Percentiles rank a stretch among this genome's conserved stretches.
Conservation (phyloP, 106 monocot genomes). For the Iris macrosiphon region DNA sequence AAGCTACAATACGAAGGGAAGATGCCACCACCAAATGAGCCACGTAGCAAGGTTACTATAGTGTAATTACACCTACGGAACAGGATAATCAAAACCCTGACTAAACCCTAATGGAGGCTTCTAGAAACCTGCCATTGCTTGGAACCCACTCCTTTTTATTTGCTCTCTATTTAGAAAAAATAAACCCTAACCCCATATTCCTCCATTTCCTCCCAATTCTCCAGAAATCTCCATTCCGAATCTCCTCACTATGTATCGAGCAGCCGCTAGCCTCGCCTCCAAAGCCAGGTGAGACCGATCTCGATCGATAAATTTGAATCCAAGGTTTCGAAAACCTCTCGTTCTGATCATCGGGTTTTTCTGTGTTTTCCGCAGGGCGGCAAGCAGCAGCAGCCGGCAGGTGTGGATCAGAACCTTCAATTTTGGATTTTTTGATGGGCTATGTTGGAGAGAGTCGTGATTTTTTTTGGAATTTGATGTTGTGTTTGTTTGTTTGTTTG, state of each 20-base stretch:
- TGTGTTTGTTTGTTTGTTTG: too few relatives aligned
- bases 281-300: conserved; percentile 19
- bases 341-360: background rate
- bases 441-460: background rate
- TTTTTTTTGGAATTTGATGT: background rate
- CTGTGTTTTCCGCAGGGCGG: conserved; percentile 20
- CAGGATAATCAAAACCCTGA: too few relatives aligned
- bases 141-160: background rate
- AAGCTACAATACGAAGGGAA: too few relatives aligned
- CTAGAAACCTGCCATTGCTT: conserved; percentile 4
- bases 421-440: background rate
- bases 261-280: conserved; percentile 18
- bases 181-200: conserved; percentile 1
- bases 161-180: too few relatives aligned
- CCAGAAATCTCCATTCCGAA: background rate
- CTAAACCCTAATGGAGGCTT: conserved; percentile 18
- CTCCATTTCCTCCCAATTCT: background rate
- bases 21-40: too few relatives aligned
- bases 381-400: conserved; percentile 23
- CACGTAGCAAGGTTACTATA: too few relatives aligned
- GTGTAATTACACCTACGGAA: too few relatives aligned
- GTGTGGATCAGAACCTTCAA: conserved; percentile 14
- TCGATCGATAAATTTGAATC: too few relatives aligned
- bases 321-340: background rate
- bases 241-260: conserved; percentile 36